These are phyloP conservation scores for Sechiopsis laciniata DNA, from an alignment of 306 rosid species.

Conservation along the genomic window DNA sequence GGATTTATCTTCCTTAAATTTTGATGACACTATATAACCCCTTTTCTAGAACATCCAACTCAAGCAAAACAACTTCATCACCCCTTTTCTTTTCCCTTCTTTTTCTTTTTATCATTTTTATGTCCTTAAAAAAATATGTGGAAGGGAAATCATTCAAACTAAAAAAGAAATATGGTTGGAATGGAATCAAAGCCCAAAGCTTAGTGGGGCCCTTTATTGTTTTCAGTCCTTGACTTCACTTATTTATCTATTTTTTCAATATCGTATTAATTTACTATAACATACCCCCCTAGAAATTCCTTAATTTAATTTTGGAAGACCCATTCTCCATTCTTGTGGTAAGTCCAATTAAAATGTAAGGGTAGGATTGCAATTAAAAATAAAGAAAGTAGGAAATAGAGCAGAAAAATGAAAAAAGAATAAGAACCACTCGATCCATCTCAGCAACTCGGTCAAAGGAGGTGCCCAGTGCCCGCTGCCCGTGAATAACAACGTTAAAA, in stretches of 20 bases:
- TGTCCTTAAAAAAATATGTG: background rate
- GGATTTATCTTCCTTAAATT: background rate
- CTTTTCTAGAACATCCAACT: background rate
- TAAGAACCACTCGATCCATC: constrained; percentile 50
- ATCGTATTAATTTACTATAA: too few species aligned
- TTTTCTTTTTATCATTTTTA: background rate
- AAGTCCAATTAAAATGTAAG: background rate
- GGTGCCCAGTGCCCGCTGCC: background rate
- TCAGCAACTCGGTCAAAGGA: constrained; percentile 67
- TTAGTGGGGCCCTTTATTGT: background rate
- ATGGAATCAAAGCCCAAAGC: background rate
- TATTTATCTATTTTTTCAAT: background rate
- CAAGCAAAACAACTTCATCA: background rate
- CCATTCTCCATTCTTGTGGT: too few species aligned
- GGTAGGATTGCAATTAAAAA: background rate
- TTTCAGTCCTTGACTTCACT: constrained; percentile 6
- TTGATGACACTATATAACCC: too few species aligned
- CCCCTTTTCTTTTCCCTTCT: too few species aligned
- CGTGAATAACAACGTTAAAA: constrained; percentile 7
- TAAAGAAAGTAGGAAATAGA: background rate
- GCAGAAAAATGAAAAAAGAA: constrained; percentile 43
- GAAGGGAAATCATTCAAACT: background rate
- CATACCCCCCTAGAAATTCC: too few species aligned
- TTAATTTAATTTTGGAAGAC: background rate
- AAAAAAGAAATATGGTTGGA: background rate